A percentile compares a stretch with the other conserved stretches of the same genome.
phyloP scores from a whole-genome alignment of 2,329 filamentous ascomycete genomes.

The Arthrocladium fulminans region DNA sequence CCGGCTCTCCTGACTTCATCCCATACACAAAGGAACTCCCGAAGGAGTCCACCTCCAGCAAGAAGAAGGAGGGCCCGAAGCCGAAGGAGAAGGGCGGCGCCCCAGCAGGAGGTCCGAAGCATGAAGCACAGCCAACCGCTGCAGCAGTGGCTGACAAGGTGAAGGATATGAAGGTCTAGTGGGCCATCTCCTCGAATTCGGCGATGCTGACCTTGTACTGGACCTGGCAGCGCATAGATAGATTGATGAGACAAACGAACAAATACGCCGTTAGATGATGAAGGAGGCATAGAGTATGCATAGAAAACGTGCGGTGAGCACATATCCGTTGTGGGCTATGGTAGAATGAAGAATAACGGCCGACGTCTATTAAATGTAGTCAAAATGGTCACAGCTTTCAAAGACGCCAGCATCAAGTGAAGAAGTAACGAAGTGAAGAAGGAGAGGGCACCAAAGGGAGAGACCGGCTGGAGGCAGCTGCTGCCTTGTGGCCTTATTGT shows the following conservation, averaged over 20 bases:
- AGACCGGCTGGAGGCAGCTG: neutral
- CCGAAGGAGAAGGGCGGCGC: conserved; percentile 27
- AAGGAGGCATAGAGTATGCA: neutral
- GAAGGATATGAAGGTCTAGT: conserved; percentile 33
- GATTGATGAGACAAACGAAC: neutral
- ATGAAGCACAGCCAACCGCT: conserved; percentile 19
- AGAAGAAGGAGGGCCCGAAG: conserved; percentile 34
- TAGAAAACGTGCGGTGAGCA: neutral
- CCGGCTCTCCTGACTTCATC: conserved; percentile 80
- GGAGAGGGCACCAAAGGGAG: too few relatives aligned
- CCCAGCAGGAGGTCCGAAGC: conserved; percentile 18
- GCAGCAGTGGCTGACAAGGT: conserved; percentile 34
- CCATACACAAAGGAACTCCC: conserved; percentile 78
- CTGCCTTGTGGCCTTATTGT: neutral
- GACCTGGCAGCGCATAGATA: neutral
- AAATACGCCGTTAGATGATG: neutral
- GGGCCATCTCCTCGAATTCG: too few relatives aligned
- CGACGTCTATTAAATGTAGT: too few relatives aligned
- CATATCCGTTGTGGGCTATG: too few relatives aligned
- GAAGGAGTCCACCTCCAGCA: conserved; percentile 60
- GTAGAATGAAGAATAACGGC: too few relatives aligned
- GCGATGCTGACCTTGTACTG: too few relatives aligned
- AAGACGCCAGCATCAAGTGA: too few relatives aligned
- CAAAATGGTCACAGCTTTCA: too few relatives aligned
- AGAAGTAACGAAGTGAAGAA: too few relatives aligned